These are phyloP conservation scores for Multifurca ochricompacta DNA, from an alignment of 768 basidiomycete genomes.

Conservation along the genomic window DNA sequence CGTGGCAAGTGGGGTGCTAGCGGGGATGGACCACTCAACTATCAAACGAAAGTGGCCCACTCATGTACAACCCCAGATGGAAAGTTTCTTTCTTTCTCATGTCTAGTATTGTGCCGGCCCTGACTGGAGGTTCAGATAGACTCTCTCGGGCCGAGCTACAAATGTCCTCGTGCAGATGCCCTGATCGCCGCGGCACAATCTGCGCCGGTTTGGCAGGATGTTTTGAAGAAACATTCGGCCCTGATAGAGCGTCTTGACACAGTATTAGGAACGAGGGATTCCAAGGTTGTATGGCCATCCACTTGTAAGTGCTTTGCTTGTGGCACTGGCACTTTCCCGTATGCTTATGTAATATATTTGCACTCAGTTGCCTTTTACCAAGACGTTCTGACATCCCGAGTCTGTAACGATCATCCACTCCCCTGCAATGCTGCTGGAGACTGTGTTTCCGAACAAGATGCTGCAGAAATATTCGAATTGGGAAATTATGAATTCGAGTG, in stretches of 20 bases:
- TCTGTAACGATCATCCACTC: constrained; percentile 36
- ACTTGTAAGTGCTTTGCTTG: constrained; percentile 34
- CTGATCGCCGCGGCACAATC: constrained; percentile 35
- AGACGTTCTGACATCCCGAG: constrained; percentile 40
- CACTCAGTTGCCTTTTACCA: constrained; percentile 44
- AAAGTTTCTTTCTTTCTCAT: constrained; percentile 21
- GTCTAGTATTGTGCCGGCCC: neutral
- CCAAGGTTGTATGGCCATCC: constrained; percentile 31
- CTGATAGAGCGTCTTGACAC: constrained; percentile 31
- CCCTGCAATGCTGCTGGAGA: constrained; percentile 38
- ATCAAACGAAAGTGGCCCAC: constrained; percentile 30
- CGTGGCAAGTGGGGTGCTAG: constrained; percentile 37
- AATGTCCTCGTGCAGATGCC: constrained; percentile 34
- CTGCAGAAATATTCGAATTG: constrained; percentile 27
- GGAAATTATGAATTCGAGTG: constrained; percentile 33
- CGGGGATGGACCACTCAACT: constrained; percentile 36
- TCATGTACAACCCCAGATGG: constrained; percentile 34
- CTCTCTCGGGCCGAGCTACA: constrained; percentile 35
- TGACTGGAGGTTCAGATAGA: constrained; percentile 32
- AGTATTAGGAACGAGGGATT: constrained; percentile 33
- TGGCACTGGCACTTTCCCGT: neutral
- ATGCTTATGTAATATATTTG: constrained; percentile 13
- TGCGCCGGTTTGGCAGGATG: constrained; percentile 38
- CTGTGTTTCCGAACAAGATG: constrained; percentile 36
- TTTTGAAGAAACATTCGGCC: constrained; percentile 31